These are phyloP conservation scores for Karstenula rhodostoma DNA, from an alignment of 2,329 filamentous ascomycete species.

Conservation along the genomic window DNA sequence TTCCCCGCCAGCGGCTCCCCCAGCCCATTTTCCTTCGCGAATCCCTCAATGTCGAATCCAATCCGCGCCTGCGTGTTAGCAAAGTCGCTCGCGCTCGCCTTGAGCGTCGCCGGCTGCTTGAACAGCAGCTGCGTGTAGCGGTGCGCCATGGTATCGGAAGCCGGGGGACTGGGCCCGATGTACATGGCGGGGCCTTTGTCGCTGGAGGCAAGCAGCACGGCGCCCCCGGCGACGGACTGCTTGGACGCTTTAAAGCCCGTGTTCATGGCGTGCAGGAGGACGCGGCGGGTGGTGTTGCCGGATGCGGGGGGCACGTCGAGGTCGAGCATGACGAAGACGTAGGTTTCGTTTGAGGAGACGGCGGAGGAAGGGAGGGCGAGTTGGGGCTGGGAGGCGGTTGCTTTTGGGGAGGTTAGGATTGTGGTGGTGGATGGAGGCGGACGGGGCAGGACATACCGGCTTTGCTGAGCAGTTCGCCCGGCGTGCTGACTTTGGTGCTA, in stretches of 20 bases:
- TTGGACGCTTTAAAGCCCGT: conserved; percentile 45
- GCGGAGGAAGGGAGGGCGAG: conserved; percentile 33
- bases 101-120: conserved; percentile 36
- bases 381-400: conserved; percentile 36
- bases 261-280: conserved; percentile 44
- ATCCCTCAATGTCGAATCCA: conserved; percentile 39
- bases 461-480: conserved; percentile 40
- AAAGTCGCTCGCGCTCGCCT: conserved; percentile 33
- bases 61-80: conserved; percentile 31
- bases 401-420: conserved; percentile 26
- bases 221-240: conserved; percentile 30
- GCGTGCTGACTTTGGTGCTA: conserved; percentile 36
- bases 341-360: conserved; percentile 30
- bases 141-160: conserved; percentile 43
- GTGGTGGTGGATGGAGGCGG: not conserved
- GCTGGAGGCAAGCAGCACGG: conserved; percentile 36
- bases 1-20: conserved; percentile 42
- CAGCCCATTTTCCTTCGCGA: conserved; percentile 36
- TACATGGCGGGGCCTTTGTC: conserved; percentile 43
- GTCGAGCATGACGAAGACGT: conserved; percentile 48
- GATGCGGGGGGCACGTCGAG: conserved; percentile 42
- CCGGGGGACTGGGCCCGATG: conserved; percentile 42
- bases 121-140: conserved; percentile 48
- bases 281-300: conserved; percentile 35
- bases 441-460: conserved; percentile 27